phyloP scores from a whole-genome alignment of 2,329 filamentous ascomycete genomes.

The Corinectria fuckeliana region DNA sequence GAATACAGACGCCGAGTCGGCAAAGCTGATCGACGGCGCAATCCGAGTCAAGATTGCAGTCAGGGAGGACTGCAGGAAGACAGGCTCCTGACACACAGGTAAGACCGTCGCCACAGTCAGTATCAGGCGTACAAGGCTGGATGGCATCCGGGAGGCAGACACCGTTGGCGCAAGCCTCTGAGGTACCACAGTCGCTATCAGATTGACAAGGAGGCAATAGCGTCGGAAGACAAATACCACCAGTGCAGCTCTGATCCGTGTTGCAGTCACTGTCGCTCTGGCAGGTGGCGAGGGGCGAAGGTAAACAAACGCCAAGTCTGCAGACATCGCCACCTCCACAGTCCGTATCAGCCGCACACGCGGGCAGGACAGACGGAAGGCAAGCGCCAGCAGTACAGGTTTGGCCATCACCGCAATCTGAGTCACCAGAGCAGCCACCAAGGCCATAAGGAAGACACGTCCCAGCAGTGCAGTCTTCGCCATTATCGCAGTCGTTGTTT shows the following conservation, averaged over 20 bases:
- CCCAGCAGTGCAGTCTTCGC: not conserved
- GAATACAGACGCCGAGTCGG: constrained; percentile 11
- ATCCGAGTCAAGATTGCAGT: constrained; percentile 2
- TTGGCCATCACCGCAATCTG: not conserved
- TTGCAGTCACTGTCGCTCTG: not conserved
- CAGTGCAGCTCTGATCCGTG: constrained; percentile 1
- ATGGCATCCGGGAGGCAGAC: constrained; percentile 1
- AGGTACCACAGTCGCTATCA: not conserved
- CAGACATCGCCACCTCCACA: constrained; percentile 3
- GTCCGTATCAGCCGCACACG: constrained; percentile 1
- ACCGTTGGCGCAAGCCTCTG: not conserved
- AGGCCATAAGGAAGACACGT: constrained; percentile 3
- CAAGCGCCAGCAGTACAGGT: constrained; percentile 3
- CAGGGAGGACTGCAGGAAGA: not conserved
- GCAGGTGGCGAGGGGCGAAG: not conserved
- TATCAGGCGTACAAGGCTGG: not conserved
- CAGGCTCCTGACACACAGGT: constrained; percentile 8
- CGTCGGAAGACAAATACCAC: constrained; percentile 2
- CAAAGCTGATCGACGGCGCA: constrained; percentile 11
- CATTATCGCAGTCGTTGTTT: not conserved
- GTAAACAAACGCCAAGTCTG: constrained; percentile 7
- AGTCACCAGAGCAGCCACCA: not conserved
- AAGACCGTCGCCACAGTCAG: not conserved
- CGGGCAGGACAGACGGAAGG: constrained; percentile 4
- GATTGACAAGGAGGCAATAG: not conserved